A percentile compares a stretch with the other conserved stretches of the same genome.
phyloP scores from a whole-genome alignment of 768 basidiomycete species.

The Gloeopeniophorella convolvens region DNA sequence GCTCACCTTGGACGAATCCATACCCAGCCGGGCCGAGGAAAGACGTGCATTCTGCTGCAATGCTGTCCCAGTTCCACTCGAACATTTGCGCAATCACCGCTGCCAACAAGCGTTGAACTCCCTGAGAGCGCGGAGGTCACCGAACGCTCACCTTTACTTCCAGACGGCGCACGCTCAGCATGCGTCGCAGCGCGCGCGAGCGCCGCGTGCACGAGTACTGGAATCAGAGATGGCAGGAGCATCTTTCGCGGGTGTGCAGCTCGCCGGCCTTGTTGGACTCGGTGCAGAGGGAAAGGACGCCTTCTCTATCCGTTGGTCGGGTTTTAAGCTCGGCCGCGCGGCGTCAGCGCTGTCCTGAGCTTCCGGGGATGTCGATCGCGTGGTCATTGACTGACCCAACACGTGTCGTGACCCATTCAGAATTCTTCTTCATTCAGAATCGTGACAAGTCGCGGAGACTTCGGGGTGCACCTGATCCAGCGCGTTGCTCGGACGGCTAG shows the following conservation, averaged over 20 bases:
- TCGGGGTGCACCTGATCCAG: too few species aligned
- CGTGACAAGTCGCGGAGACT: too few species aligned
- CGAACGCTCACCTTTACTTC: not conserved
- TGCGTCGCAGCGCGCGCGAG: not conserved
- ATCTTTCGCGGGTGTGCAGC: not conserved
- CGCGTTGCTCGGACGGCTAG: too few species aligned
- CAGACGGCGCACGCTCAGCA: not conserved
- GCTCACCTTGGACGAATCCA: slow-evolving; percentile 58
- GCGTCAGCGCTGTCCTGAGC: too few species aligned
- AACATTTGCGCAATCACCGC: slow-evolving; percentile 66
- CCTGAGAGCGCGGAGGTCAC: too few species aligned
- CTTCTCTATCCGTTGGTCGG: too few species aligned
- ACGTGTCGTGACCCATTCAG: too few species aligned
- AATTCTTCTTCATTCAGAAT: too few species aligned
- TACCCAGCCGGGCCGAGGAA: slow-evolving; percentile 60
- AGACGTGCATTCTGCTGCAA: slow-evolving; percentile 56
- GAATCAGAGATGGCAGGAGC: not conserved
- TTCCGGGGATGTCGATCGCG: too few species aligned
- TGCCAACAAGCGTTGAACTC: not conserved
- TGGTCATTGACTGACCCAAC: too few species aligned
- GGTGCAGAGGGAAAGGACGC: not conserved
- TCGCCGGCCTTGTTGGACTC: not conserved
- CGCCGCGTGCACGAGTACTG: not conserved
- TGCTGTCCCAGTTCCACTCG: slow-evolving; percentile 49
- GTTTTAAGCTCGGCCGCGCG: too few species aligned